A percentile compares a stretch with the other conserved stretches of the same genome.
Evolutionary conservation across 306 rosid species (phyloP).

Genomic region (Sindora glabra): DNA sequence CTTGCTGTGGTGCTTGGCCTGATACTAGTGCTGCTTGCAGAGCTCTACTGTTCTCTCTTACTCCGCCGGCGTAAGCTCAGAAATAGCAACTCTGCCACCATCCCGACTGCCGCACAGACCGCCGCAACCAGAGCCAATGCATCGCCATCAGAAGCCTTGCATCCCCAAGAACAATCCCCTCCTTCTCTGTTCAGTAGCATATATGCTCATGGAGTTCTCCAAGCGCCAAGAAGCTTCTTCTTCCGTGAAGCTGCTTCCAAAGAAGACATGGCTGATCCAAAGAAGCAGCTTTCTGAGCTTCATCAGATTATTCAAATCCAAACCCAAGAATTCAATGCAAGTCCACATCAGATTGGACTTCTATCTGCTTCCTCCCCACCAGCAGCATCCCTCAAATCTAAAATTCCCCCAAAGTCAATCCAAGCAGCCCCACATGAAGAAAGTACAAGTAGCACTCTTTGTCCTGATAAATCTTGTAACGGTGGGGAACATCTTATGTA

Average conservation of each 20-base stretch:
- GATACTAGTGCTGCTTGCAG: conserved; percentile 67
- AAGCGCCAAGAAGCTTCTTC: conserved; percentile 69
- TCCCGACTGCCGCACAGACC: conserved; percentile 1
- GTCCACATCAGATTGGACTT: conserved; percentile 22
- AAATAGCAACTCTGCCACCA: conserved; percentile 7
- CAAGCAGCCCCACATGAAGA: conserved; percentile 13
- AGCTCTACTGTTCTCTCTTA: conserved; percentile 90
- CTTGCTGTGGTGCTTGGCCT: conserved; percentile 79
- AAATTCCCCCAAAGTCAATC: conserved; percentile 18
- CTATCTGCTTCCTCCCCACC: conserved; percentile 27
- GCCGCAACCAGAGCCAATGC: neutral
- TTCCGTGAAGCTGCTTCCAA: conserved; percentile 41
- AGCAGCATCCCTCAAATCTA: conserved; percentile 21
- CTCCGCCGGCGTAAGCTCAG: conserved; percentile 66
- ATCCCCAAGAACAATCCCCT: conserved; percentile 21
- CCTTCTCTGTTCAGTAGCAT: conserved; percentile 30
- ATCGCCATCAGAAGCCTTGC: conserved; percentile 14
- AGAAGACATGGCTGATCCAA: conserved; percentile 30
- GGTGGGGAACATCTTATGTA: conserved; percentile 48
- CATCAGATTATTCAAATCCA: conserved; percentile 45
- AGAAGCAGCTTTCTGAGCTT: conserved; percentile 28
- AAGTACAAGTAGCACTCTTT: neutral
- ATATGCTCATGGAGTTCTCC: conserved; percentile 67
- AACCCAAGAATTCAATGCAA: conserved; percentile 25
- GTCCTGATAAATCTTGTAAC: conserved; percentile 4